Percentiles rank a stretch among this genome's conserved stretches.
These are phyloP conservation scores for Daldinia concentrica DNA, from an alignment of 495 filamentous ascomycete genomes.

Conservation along the genomic window DNA sequence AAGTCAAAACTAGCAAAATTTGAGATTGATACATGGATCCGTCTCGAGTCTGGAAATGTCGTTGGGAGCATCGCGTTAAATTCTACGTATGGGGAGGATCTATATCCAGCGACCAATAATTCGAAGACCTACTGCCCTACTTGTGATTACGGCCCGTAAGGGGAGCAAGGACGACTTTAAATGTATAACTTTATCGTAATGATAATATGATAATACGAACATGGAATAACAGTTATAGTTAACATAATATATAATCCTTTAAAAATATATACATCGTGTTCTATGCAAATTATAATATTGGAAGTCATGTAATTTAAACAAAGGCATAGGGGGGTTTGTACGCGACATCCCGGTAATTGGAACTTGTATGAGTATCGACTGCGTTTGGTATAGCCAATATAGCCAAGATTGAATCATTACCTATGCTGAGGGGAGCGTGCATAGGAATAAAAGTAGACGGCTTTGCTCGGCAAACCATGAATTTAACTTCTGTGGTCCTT, in stretches of 20 bases:
- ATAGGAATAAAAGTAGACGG: neutral
- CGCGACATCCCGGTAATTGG: neutral
- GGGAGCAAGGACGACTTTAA: neutral
- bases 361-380: neutral
- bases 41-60: constrained; percentile 67
- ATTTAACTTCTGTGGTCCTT: neutral
- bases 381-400: neutral
- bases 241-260: neutral
- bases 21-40: constrained; percentile 69
- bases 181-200: neutral
- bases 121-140: constrained; percentile 48
- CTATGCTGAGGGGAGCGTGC: neutral
- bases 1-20: constrained; percentile 48
- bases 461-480: constrained; percentile 2
- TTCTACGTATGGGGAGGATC: constrained; percentile 70
- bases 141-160: constrained; percentile 29
- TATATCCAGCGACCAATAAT: constrained; percentile 58
- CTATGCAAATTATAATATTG: too few relatives aligned
- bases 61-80: constrained; percentile 71
- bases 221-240: neutral
- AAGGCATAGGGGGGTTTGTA: neutral
- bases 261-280: too few relatives aligned
- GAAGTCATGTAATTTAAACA: neutral
- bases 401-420: neutral
- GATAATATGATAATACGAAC: neutral